Percentiles rank a stretch among this genome's conserved stretches.
Conservation (phyloP, 2,329 filamentous ascomycete species). For the Aspergillus versicolor region DNA sequence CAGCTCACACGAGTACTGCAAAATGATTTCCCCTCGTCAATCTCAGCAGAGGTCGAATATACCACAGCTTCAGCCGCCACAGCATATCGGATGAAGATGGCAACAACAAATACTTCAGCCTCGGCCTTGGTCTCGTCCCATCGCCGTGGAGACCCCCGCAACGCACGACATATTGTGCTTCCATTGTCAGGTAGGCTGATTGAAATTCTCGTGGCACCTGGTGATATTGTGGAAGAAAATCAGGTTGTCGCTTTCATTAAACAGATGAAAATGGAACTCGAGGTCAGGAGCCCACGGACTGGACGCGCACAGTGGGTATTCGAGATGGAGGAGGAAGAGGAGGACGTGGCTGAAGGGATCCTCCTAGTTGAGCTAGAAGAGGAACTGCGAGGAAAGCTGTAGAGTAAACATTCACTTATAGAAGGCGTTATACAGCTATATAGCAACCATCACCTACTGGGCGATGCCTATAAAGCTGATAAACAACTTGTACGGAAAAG, state of each 20-base stretch:
- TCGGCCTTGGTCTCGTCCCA: slow-evolving; percentile 44
- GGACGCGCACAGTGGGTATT: slow-evolving; percentile 54
- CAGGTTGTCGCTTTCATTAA: slow-evolving; percentile 59
- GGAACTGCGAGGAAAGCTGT: slow-evolving; percentile 32
- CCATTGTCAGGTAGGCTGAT: slow-evolving; percentile 61
- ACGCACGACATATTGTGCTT: slow-evolving; percentile 54
- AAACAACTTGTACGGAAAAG: not conserved
- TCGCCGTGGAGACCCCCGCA: slow-evolving; percentile 49
- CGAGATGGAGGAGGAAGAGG: slow-evolving; percentile 51
- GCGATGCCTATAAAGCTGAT: not conserved
- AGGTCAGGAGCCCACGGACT: slow-evolving; percentile 52
- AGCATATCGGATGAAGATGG: slow-evolving; percentile 48
- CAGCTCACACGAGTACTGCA: slow-evolving; percentile 54
- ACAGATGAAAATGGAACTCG: slow-evolving; percentile 71
- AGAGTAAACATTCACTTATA: not conserved
- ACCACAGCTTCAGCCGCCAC: slow-evolving; percentile 40
- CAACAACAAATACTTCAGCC: slow-evolving; percentile 47
- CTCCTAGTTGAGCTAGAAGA: slow-evolving; percentile 51
- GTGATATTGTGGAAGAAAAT: slow-evolving; percentile 50
- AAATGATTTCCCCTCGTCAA: slow-evolving; percentile 59
- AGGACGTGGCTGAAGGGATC: slow-evolving; percentile 57
- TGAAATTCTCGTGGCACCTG: slow-evolving; percentile 57
- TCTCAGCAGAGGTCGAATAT: slow-evolving; percentile 55
- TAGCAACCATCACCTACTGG: not conserved
- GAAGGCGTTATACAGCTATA: not conserved